These are phyloP conservation scores for Aspergillus costaricaensis DNA, from an alignment of 2,329 filamentous ascomycete species.

Conservation along the genomic window DNA sequence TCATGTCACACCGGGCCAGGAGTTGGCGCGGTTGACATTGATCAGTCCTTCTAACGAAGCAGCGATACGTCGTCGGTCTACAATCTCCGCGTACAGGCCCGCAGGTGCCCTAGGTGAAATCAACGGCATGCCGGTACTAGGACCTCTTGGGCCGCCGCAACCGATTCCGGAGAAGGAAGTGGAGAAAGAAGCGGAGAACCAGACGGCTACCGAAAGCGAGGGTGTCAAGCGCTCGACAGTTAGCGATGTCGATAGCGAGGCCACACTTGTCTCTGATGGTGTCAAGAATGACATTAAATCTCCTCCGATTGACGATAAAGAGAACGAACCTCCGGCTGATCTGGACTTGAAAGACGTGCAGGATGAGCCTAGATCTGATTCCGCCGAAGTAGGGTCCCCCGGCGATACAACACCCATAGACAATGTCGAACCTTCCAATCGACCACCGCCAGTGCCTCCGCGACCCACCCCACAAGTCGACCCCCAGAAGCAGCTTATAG, in stretches of 20 bases:
- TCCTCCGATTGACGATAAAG: constrained; percentile 38
- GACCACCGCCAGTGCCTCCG: constrained; percentile 62
- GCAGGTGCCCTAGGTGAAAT: constrained; percentile 43
- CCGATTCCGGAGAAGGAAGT: constrained; percentile 17
- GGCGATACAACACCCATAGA: constrained; percentile 8
- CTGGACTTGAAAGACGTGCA: constrained; percentile 27
- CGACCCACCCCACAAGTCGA: constrained; percentile 45
- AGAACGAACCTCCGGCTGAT: constrained; percentile 37
- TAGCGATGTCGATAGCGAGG: constrained; percentile 35
- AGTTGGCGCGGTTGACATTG: constrained; percentile 78
- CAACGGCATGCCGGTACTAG: constrained; percentile 47
- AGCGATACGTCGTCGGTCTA: constrained; percentile 52
- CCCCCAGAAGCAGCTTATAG: constrained; percentile 41
- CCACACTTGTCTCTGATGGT: constrained; percentile 39
- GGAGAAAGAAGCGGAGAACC: constrained; percentile 25
- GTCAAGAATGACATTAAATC: constrained; percentile 22
- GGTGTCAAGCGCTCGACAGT: constrained; percentile 28
- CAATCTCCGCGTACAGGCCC: constrained; percentile 37
- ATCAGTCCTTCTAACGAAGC: constrained; percentile 61
- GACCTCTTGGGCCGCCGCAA: constrained; percentile 47
- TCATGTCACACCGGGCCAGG: constrained; percentile 70
- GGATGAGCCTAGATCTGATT: constrained; percentile 18
- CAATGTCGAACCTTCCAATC: constrained; percentile 42
- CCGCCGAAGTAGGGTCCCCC: constrained; percentile 6
- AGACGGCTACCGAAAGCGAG: constrained; percentile 19